Percentiles rank a stretch among this genome's conserved stretches.
Evolutionary conservation across 2,329 filamentous ascomycete species (phyloP).

Genomic region (Monosporascus sp.): DNA sequence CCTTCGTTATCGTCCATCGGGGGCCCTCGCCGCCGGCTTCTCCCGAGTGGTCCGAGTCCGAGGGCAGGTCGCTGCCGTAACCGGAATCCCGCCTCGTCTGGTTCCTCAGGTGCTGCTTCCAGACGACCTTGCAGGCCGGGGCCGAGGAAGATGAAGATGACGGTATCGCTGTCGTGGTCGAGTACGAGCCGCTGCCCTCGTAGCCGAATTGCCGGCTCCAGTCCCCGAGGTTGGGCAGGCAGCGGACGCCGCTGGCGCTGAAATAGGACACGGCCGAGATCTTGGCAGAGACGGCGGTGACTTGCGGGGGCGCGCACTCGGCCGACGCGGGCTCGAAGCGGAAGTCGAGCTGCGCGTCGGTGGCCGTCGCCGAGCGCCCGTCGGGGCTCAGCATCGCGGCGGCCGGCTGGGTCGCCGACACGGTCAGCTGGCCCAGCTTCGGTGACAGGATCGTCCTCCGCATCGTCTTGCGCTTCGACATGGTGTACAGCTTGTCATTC

Average conservation of each 20-base stretch:
- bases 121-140: constrained; percentile 31
- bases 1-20: constrained; percentile 8
- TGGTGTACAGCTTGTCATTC: constrained; percentile 44
- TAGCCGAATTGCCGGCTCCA: constrained; percentile 32
- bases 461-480: constrained; percentile 47
- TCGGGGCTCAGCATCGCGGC: constrained; percentile 48
- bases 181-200: constrained; percentile 42
- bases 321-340: constrained; percentile 40
- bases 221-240: constrained; percentile 47
- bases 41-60: constrained; percentile 27
- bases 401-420: constrained; percentile 39
- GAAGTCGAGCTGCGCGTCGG: constrained; percentile 40
- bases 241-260: constrained; percentile 38
- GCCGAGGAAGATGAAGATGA: constrained; percentile 34
- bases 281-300: constrained; percentile 46
- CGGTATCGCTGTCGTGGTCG: constrained; percentile 35
- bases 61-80: constrained; percentile 40
- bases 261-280: constrained; percentile 49
- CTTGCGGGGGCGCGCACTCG: constrained; percentile 40
- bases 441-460: constrained; percentile 48
- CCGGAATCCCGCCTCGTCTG: constrained; percentile 46
- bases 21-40: neutral
- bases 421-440: constrained; percentile 46
- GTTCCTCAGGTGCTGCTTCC: constrained; percentile 33
- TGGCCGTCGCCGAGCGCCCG: constrained; percentile 36